Evolutionary conservation across 108 stramenopile species (phyloP), one percentile per base, ranked within the genome.

Genomic region (Licmophora abbreviata): DNA sequence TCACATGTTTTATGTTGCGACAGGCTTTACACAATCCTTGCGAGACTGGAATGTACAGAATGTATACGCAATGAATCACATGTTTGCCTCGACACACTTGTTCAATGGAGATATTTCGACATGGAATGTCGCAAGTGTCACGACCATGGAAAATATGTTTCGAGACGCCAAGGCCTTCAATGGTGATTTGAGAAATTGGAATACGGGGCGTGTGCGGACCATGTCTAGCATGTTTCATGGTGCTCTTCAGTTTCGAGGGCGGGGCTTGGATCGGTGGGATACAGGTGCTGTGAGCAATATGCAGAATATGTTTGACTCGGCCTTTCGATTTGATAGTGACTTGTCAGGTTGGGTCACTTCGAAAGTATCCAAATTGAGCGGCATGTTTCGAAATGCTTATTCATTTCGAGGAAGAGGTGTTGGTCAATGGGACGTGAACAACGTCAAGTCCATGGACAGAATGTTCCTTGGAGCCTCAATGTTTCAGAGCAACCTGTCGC

Each of bases 91-190:
- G 3, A 69, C 74, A 0, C 37, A 59, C 0, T 27, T 7, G 29
- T 63, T 63, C 23, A 56, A 31, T 40, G 23, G 35, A 10, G 48
- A 58, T 50, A 57, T 63, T 0, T 14, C 23, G 32, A 29, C 14
- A 28, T 76, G 74, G 74, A 59, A 71, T 46, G 48, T 64, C 12
- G 33, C 53, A 10, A 15, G 15, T 29, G 59, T 64, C 15, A 64
- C 26, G 14, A 34, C 32, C 31, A 57, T 55, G 54, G 5, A 25
- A 5, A 18, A 1, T 10, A 30, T 56, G 43, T 76, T 76, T 43
- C 14, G 10, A 8, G 53, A 41, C 4, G 66, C 75, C 7, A 29
- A 11, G 3, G 8, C 21, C 5, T 63, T 63, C 29, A 46, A 54
- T 45, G 43, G 46, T 8, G 61, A 63, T 45, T 15, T 63, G 32